Evolutionary conservation across 1,139 yeast genomes (phyloP).

Genomic region (Lodderomyces jiufengensis): DNA sequence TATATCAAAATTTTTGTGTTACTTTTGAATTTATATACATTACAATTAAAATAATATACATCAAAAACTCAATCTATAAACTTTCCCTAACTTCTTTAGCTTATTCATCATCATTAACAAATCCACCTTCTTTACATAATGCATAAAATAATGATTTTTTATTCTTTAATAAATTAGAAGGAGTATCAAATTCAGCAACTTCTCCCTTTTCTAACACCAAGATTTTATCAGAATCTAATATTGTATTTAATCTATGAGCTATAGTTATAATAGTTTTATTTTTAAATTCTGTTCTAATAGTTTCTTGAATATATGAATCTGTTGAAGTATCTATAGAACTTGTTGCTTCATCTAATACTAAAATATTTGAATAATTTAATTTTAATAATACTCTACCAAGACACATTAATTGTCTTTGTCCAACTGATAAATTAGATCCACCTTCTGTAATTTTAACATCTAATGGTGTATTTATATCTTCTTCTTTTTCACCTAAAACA

Average conservation of each 20-base stretch:
- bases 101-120: constrained; percentile 25
- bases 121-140: constrained; percentile 69
- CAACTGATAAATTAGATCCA: constrained; percentile 35
- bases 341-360: constrained; percentile 80
- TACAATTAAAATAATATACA: background rate
- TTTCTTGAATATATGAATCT: constrained; percentile 79
- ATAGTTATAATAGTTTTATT: constrained; percentile 90
- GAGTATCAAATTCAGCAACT: constrained; percentile 85
- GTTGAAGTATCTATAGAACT: constrained; percentile 98
- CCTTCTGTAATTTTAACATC: constrained; percentile 54
- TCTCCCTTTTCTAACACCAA: constrained; percentile 82
- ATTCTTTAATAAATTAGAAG: constrained; percentile 61
- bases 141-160: constrained; percentile 73
- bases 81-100: constrained; percentile 1
- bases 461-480: constrained; percentile 44
- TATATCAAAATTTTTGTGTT: too few relatives aligned
- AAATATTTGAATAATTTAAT: constrained; percentile 43
- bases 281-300: constrained; percentile 79
- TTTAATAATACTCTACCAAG: constrained; percentile 41
- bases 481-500: constrained; percentile 13
- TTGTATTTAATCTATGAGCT: constrained; percentile 92
- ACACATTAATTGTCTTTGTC: constrained; percentile 37
- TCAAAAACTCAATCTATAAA: background rate
- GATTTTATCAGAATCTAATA: constrained; percentile 85
- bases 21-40: too few relatives aligned